Conservation (phyloP, 352 stramenopile genomes). For the Pythium vanterpoolii region DNA sequence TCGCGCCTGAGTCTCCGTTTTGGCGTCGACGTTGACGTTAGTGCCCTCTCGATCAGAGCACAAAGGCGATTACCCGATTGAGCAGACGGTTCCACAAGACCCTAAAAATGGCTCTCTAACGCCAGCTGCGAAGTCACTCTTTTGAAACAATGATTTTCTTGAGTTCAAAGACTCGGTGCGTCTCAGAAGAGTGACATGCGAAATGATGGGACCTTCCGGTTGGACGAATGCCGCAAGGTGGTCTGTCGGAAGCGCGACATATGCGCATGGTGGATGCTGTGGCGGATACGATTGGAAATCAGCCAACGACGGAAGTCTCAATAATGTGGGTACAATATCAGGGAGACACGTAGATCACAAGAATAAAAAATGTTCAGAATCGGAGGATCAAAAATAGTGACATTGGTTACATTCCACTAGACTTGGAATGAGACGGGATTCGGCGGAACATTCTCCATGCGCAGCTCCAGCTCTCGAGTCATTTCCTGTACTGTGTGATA, state of each 20-base stretch:
- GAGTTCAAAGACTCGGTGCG: neutral
- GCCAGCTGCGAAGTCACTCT: slow-evolving; percentile 1
- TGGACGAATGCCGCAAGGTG: neutral
- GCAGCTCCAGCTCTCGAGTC: too few relatives aligned
- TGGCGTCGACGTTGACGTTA: neutral
- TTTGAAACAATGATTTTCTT: neutral
- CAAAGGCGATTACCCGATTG: neutral
- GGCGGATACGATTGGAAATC: neutral
- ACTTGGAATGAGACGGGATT: too few relatives aligned
- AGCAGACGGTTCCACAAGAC: neutral
- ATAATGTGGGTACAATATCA: too few relatives aligned
- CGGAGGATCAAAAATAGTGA: too few relatives aligned
- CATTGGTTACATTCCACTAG: too few relatives aligned
- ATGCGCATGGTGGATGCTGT: neutral
- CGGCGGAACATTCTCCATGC: too few relatives aligned
- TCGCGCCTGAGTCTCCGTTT: neutral
- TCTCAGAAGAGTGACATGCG: slow-evolving; percentile 14
- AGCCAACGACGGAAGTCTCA: neutral
- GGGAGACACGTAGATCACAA: too few relatives aligned
- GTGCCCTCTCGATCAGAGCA: neutral
- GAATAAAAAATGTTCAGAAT: too few relatives aligned
- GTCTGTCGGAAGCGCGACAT: neutral
- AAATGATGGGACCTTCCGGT: neutral
- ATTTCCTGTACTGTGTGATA: too few relatives aligned
- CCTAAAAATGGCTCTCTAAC: slow-evolving; percentile 12